These are phyloP conservation scores for Sambucus nigra DNA, from an alignment of 129 eudicot genomes.

Conservation along the genomic window DNA sequence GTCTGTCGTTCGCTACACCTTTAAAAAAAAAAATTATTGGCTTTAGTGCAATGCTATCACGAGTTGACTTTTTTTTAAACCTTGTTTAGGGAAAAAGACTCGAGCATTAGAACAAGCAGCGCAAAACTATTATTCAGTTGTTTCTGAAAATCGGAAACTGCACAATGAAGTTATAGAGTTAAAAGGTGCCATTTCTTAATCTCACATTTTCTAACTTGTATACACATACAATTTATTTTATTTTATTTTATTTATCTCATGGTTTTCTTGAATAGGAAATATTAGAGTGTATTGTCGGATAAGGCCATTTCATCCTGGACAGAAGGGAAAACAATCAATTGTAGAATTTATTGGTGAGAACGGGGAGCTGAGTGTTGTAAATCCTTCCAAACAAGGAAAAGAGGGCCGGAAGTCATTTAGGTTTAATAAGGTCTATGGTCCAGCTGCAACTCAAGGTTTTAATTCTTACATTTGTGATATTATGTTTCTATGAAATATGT, in stretches of 20 bases:
- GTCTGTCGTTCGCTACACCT: background rate
- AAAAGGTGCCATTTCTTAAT: constrained; percentile 43
- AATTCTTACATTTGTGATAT: constrained; percentile 6
- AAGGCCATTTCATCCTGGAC: constrained; percentile 83
- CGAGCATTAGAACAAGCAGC: constrained; percentile 56
- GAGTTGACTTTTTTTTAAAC: background rate
- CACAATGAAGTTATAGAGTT: constrained; percentile 92
- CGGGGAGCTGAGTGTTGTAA: constrained; percentile 64
- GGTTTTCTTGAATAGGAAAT: constrained; percentile 53
- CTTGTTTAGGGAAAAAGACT: constrained; percentile 42
- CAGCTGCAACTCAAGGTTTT: constrained; percentile 84
- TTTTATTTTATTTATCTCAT: constrained; percentile 9
- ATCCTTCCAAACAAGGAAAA: constrained; percentile 81
- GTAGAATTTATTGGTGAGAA: constrained; percentile 65
- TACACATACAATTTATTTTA: background rate
- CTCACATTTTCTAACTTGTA: background rate
- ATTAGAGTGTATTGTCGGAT: constrained; percentile 96
- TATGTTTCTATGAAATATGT: no score
- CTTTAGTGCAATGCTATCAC: background rate
- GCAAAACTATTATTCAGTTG: constrained; percentile 44
- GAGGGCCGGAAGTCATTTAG: constrained; percentile 67
- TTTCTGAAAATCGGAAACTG: constrained; percentile 75
- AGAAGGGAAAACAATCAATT: constrained; percentile 48
- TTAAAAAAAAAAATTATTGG: background rate
- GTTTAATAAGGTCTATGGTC: constrained; percentile 91